A percentile compares a stretch with the other conserved stretches of the same genome.
Conservation (phyloP, 2,329 filamentous ascomycete species). For the Phialophora tarda region DNA sequence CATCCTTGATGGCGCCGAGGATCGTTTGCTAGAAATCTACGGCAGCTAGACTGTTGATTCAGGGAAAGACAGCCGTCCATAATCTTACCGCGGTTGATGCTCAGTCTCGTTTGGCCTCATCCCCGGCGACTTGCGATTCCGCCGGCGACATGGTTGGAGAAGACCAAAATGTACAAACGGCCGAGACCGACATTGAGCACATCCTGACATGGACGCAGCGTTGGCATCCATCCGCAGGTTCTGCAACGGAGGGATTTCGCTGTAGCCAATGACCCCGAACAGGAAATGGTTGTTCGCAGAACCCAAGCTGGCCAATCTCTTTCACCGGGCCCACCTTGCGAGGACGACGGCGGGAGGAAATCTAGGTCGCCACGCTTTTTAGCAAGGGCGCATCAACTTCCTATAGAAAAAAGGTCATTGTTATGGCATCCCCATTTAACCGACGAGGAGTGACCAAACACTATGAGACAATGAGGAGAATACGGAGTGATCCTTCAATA, state of each 20-base stretch:
- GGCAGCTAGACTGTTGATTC: slow-evolving; percentile 13
- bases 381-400: neutral
- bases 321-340: neutral
- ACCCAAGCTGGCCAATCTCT: neutral
- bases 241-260: neutral
- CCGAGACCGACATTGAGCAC: neutral
- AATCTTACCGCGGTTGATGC: neutral
- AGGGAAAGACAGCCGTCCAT: neutral
- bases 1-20: slow-evolving; percentile 85
- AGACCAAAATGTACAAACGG: neutral
- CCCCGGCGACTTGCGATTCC: neutral
- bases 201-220: neutral
- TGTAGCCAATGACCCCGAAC: neutral
- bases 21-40: slow-evolving; percentile 70
- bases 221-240: neutral
- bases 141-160: too few relatives aligned
- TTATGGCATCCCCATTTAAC: neutral
- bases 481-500: neutral
- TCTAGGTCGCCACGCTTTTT: neutral
- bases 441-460: neutral
- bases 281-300: neutral
- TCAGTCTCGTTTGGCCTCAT: too few relatives aligned
- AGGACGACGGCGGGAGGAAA: neutral
- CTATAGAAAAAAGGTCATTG: neutral
- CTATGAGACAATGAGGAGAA: neutral